These are phyloP conservation scores for Rosa chinensis DNA, from an alignment of 306 rosid species.

Conservation along the genomic window DNA sequence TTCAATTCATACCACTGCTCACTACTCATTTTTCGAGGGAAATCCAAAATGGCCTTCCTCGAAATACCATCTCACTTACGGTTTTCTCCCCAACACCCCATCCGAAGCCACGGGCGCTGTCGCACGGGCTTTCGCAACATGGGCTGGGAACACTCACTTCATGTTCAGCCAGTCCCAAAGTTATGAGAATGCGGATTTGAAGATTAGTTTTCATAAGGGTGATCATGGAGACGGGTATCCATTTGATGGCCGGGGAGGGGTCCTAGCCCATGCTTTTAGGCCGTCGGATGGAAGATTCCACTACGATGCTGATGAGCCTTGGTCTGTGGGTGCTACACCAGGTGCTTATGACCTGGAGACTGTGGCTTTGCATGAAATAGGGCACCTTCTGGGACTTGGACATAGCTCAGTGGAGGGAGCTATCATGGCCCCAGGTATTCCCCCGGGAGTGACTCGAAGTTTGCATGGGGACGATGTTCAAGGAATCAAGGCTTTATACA, in stretches of 20 bases:
- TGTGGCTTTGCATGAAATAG: conserved; percentile 41
- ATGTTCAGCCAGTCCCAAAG: not conserved
- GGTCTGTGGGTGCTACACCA: conserved; percentile 11
- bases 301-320: conserved; percentile 31
- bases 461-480: conserved; percentile 33
- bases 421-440: conserved; percentile 18
- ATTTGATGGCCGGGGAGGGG: conserved; percentile 21
- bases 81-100: not conserved
- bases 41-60: conserved; percentile 29
- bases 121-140: conserved; percentile 25
- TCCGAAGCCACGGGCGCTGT: conserved; percentile 2
- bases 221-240: conserved; percentile 31
- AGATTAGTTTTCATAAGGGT: conserved; percentile 10
- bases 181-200: conserved; percentile 1
- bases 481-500: conserved; percentile 36
- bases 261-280: conserved; percentile 26
- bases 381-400: conserved; percentile 34
- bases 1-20: conserved; percentile 1
- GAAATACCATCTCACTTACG: conserved; percentile 22
- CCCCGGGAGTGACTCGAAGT: not conserved
- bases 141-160: conserved; percentile 27
- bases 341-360: conserved; percentile 26
- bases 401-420: conserved; percentile 32
- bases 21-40: conserved; percentile 9
- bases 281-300: conserved; percentile 39